Conservation (phyloP, 1,139 yeast genomes). For the Yamadazyma membranifaciens region DNA sequence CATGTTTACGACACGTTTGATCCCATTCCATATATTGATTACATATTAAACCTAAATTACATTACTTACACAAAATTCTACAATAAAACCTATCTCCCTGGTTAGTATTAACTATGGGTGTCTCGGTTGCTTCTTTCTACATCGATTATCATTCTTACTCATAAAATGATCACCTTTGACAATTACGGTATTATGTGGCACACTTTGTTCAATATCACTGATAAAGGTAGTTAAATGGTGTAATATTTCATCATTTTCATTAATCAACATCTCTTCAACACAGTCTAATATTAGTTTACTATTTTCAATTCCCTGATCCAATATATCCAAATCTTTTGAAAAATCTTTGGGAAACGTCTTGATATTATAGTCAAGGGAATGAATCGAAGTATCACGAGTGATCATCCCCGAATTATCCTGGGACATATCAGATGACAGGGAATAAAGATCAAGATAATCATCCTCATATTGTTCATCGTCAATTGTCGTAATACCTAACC, state of each 20-base stretch:
- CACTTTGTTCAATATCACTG: constrained; percentile 10
- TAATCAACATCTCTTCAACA: constrained; percentile 16
- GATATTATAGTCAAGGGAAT: not conserved
- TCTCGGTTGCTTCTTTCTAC: too few species aligned
- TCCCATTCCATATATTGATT: too few species aligned
- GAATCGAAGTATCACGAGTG: constrained; percentile 7
- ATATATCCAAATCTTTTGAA: constrained; percentile 1
- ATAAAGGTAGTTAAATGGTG: constrained; percentile 9
- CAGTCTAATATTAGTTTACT: constrained; percentile 14
- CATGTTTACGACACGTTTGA: too few species aligned
- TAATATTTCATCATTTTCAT: constrained; percentile 14
- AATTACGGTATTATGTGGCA: constrained; percentile 14
- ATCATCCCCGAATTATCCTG: not conserved
- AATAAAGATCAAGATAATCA: constrained; percentile 8
- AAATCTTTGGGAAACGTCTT: constrained; percentile 1
- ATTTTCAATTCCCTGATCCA: constrained; percentile 10
- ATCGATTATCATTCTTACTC: not conserved
- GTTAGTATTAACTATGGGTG: too few species aligned
- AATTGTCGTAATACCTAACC: constrained; percentile 2
- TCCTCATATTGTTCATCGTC: constrained; percentile 3
- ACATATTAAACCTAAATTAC: not conserved
- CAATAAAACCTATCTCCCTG: too few species aligned
- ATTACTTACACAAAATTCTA: not conserved
- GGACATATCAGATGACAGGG: constrained; percentile 2
- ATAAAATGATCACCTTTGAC: constrained; percentile 4